These are phyloP conservation scores for Vicia sativa DNA, from an alignment of 306 rosid species.

Conservation along the genomic window DNA sequence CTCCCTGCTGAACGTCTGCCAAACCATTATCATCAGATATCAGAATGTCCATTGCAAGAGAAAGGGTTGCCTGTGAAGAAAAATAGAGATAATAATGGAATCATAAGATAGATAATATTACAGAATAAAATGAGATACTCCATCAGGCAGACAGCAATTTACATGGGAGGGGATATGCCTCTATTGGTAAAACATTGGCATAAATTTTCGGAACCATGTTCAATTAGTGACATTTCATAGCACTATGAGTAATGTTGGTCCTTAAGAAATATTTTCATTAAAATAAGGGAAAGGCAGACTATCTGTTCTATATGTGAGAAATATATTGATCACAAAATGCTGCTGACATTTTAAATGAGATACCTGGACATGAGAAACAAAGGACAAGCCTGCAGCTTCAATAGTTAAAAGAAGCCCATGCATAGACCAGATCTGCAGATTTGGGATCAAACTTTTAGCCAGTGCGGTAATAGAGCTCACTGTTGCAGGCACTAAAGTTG, in stretches of 20 bases:
- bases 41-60: slow-evolving; percentile 96
- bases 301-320: slow-evolving; percentile 29
- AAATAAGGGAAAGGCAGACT: slow-evolving; percentile 10
- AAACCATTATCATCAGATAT: slow-evolving; percentile 91
- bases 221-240: slow-evolving; percentile 22
- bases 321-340: slow-evolving; percentile 30
- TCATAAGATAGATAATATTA: slow-evolving; percentile 37
- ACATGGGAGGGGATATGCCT: slow-evolving; percentile 11
- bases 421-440: slow-evolving; percentile 94
- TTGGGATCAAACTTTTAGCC: slow-evolving; percentile 77
- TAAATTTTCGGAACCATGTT: slow-evolving; percentile 24
- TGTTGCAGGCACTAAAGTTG: slow-evolving; percentile 92
- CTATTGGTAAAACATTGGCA: slow-evolving; percentile 9
- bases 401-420: slow-evolving; percentile 95
- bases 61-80: slow-evolving; percentile 75
- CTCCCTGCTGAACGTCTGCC: slow-evolving; percentile 92
- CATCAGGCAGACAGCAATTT: background rate
- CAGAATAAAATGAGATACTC: slow-evolving; percentile 16
- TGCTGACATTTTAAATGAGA: slow-evolving; percentile 29
- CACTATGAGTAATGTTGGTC: slow-evolving; percentile 4
- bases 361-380: slow-evolving; percentile 98
- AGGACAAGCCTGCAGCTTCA: slow-evolving; percentile 98
- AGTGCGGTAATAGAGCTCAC: slow-evolving; percentile 83
- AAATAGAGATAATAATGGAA: slow-evolving; percentile 18
- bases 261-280: slow-evolving; percentile 27